phyloP scores from a whole-genome alignment of 495 filamentous ascomycete species.

The Terfezia claveryi region DNA sequence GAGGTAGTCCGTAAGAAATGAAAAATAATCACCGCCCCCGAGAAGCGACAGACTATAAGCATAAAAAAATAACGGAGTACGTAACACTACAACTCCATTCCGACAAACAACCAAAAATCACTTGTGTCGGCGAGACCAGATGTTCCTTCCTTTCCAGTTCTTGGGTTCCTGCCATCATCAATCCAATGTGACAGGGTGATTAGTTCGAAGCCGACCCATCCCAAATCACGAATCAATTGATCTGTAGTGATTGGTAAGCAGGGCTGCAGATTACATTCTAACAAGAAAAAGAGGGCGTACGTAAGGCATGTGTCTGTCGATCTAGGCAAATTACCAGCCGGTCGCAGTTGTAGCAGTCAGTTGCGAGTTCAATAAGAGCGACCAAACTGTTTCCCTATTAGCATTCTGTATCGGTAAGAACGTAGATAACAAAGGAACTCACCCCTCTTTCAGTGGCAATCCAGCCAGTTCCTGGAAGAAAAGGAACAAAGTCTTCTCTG shows the following conservation, averaged over 20 bases:
- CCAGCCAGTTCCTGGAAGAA: constrained; percentile 61
- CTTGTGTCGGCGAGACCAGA: constrained; percentile 30
- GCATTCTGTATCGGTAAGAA: constrained; percentile 4
- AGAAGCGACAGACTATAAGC: not conserved
- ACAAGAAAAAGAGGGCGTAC: constrained; percentile 5
- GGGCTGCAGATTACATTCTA: no score
- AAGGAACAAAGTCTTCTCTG: constrained; percentile 54
- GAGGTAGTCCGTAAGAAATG: no score
- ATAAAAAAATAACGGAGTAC: not conserved
- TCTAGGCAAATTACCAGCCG: constrained; percentile 64
- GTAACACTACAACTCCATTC: constrained; percentile 46
- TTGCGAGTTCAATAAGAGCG: constrained; percentile 72
- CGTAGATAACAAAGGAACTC: constrained; percentile 22
- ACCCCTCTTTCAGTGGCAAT: constrained; percentile 73
- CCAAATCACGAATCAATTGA: constrained; percentile 51
- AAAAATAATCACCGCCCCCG: no score
- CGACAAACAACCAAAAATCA: constrained; percentile 60
- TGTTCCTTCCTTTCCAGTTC: constrained; percentile 9
- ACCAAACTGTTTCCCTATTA: constrained; percentile 40
- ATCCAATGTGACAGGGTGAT: constrained; percentile 58
- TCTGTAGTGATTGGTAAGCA: constrained; percentile 11
- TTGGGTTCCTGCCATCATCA: constrained; percentile 3
- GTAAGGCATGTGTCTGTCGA: constrained; percentile 32
- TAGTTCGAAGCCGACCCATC: constrained; percentile 80
- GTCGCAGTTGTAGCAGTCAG: constrained; percentile 46